Evolutionary conservation across 192 early-diverging fungal species (phyloP), one percentile per base, ranked within the genome.

Genomic region (Dimargaris verticillata): DNA sequence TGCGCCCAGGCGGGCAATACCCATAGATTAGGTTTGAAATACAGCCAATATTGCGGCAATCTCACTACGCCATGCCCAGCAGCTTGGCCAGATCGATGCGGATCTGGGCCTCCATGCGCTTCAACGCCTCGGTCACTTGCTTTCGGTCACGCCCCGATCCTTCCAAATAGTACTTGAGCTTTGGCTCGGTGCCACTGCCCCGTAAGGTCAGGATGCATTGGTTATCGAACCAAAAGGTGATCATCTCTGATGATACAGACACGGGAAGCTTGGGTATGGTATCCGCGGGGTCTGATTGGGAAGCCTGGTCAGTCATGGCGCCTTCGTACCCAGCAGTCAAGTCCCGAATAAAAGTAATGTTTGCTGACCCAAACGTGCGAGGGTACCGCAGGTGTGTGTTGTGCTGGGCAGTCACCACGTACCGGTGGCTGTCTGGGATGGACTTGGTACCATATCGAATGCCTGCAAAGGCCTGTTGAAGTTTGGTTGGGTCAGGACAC

Each of bases 301-400:
- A 24, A 25, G 51, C 15, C 14, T 17, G 28, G 29, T 7, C 17
- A 0, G 28, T 67, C 59, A 75, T 86, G 28, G 72, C 72, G 26
- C 83, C 83, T 61, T 96, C 91, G 63, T 91, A 93, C 7, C 91
- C 91, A 42, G 82, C 67, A 0, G 93, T 95, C 69, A 96, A 67
- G 72, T 96, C 93, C 48, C 93, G 81, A 33, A 96, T 80, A 44
- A 72, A 74, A 33, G 72, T 70, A 24, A 95, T 80, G 20, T 79
- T 74, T 62, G 84, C 70, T 0, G 77, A 73, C 52, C 81, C 88
- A 49, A 95, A 77, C 2, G 74, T 71, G 25, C 60, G 68, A 11
- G 93, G 91, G 68, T 92, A 94, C 17, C 68, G 41, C 28, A 92
- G 76, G 41, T 28, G 5, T 24, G 76, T 74, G 28, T 74, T 66